phyloP scores from a whole-genome alignment of 331 rosid genomes.

The Malus hybrid region DNA sequence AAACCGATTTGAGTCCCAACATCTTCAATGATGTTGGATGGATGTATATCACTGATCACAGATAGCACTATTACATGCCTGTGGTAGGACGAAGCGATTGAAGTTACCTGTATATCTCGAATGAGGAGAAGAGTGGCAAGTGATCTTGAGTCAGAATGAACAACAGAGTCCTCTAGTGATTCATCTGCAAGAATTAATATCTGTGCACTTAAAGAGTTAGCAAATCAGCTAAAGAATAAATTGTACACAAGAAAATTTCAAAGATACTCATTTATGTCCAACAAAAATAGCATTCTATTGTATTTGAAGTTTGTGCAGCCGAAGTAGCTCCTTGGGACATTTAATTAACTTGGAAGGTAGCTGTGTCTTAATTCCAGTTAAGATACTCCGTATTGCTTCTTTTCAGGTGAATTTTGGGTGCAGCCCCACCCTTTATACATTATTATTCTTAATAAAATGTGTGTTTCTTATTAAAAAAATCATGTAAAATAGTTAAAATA shows the following conservation, averaged over 20 bases:
- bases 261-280: not conserved
- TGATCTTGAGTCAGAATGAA: constrained; percentile 95
- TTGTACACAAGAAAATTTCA: not conserved
- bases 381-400: not conserved
- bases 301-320: not conserved
- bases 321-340: not conserved
- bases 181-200: constrained; percentile 99
- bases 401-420: not conserved
- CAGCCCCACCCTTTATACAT: not conserved
- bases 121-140: constrained; percentile 97
- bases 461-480: not conserved
- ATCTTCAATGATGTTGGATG: not conserved
- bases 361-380: not conserved
- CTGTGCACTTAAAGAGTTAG: constrained; percentile 71
- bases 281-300: not conserved
- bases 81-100: constrained; percentile 5
- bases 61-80: not conserved
- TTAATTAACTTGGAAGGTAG: not conserved
- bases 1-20: not conserved
- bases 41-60: not conserved
- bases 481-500: not conserved
- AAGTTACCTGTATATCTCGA: constrained; percentile 88
- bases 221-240: constrained; percentile 19
- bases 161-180: constrained; percentile 89
- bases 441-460: not conserved